Evolutionary conservation across 2,329 filamentous ascomycete genomes (phyloP), one percentile per base, ranked within the genome.

Genomic region (Microsporum audouinii): DNA sequence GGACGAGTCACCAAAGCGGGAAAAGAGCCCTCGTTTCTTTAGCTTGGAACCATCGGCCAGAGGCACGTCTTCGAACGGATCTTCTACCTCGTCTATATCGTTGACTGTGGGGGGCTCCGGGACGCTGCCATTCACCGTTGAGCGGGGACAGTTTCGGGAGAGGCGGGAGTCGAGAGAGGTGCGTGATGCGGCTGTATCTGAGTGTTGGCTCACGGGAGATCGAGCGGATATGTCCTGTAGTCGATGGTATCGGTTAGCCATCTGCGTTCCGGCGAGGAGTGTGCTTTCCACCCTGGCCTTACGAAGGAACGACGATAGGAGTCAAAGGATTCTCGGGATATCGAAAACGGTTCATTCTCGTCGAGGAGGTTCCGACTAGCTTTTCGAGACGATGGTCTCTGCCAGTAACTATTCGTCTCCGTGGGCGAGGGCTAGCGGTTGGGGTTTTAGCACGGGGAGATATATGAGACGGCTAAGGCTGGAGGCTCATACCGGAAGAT

Each of bases 301-400:
- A 96, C 92, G 78, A 97, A 97, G 65, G 91, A 96, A 69, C 94
- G 85, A 65, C 94, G 83, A 76, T 97, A 97, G 2, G 91, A 96
- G 73, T 97, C 94, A 71, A 97, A 97, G 1, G 91, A 96, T 76
- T 97, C 94, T 69, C 92, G 84, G 41, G 91, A 96, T 72, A 97
- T 97, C 65, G 88, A 90, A 72, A 97, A 97, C 12, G 88, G 91
- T 71, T 97, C 92, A 68, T 91, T 91, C 64, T 95, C 90, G 68
- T 86, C 85, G 63, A 89, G 78, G 67, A 87, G 83, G 70, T 82
- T 84, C 61, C 83, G 78, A 34, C 79, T 80, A 43, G 81, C 79
- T 63, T 77, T 77, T 27, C 77, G 79, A 2, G 77, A 73, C 6
- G 76, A 71, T 33, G 77, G 83, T 66, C 76, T 78, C 60, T 77